Evolutionary conservation across 441 rosid genomes (phyloP).

Genomic region (Pelargonium citronellum): DNA sequence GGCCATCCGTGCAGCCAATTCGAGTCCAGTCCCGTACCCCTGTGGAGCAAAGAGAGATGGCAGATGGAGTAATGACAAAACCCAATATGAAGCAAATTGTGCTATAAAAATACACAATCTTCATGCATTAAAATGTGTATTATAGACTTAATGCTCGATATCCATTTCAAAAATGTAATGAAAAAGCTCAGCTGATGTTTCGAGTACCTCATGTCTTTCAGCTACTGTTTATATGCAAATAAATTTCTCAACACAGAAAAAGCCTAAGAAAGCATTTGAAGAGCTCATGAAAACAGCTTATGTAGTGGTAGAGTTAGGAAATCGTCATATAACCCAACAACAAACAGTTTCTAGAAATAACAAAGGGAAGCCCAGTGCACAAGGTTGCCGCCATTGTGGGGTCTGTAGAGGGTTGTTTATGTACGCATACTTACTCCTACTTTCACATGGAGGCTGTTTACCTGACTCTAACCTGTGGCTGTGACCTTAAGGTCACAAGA

Average conservation of each 20-base stretch:
- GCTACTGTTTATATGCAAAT: background rate
- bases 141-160: too few species aligned
- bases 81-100: background rate
- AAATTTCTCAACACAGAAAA: background rate
- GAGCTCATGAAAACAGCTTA: background rate
- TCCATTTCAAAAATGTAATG: too few species aligned
- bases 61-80: slow-evolving; percentile 8
- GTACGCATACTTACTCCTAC: too few species aligned
- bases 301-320: background rate
- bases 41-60: slow-evolving; percentile 27
- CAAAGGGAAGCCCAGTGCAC: background rate
- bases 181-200: background rate
- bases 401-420: too few species aligned
- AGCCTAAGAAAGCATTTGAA: background rate
- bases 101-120: background rate
- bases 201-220: background rate
- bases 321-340: background rate
- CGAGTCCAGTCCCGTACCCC: slow-evolving; percentile 74
- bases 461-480: too few species aligned
- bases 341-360: background rate
- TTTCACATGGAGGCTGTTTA: too few species aligned
- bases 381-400: too few species aligned
- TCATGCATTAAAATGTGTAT: too few species aligned
- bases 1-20: slow-evolving; percentile 78
- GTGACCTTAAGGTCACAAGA: too few species aligned